A percentile compares a stretch with the other conserved stretches of the same genome.
Conservation (phyloP, 2,329 filamentous ascomycete species). For the Monilinia polystroma region DNA sequence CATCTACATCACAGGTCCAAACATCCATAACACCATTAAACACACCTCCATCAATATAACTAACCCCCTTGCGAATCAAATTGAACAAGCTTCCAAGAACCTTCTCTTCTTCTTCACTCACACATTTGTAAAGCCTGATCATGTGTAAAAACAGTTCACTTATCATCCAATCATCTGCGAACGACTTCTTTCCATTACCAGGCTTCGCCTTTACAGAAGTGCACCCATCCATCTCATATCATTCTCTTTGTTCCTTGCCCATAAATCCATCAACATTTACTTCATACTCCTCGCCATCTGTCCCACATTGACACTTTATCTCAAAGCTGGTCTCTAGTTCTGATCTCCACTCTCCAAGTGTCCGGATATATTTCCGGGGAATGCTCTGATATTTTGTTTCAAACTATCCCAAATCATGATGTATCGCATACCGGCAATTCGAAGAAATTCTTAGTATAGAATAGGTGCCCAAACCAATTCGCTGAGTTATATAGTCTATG, state of each 20-base stretch:
- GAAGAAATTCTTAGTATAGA: no score
- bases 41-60: background rate
- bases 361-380: fast-evolving
- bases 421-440: background rate
- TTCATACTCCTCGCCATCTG: background rate
- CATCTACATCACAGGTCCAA: background rate
- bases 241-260: no score
- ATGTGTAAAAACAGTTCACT: background rate
- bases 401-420: background rate
- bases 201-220: background rate
- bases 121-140: background rate
- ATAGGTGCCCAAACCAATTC: background rate
- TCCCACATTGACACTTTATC: background rate
- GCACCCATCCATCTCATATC: background rate
- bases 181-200: background rate
- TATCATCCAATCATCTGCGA: no score
- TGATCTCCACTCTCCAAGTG: background rate
- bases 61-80: background rate
- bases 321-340: background rate
- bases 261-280: no score
- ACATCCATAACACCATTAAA: background rate
- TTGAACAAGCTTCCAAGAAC: background rate
- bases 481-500: background rate
- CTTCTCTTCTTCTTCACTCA: background rate
- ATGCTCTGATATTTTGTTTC: background rate